These are phyloP conservation scores for Mycena pura DNA, from an alignment of 768 basidiomycete genomes.

Conservation along the genomic window DNA sequence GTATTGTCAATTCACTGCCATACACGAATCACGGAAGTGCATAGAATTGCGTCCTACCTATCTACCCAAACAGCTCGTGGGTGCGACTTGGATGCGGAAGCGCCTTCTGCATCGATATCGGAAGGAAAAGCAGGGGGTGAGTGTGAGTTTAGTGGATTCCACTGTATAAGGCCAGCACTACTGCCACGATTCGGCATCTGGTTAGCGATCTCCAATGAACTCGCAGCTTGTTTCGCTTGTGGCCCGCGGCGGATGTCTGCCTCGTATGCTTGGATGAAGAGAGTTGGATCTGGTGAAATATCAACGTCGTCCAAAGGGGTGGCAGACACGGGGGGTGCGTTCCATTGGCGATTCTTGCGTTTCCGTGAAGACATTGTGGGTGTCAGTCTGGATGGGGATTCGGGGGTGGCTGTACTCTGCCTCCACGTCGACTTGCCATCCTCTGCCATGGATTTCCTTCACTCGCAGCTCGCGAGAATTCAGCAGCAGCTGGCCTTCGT, in stretches of 20 bases:
- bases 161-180: constrained; percentile 29
- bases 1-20: not conserved
- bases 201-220: constrained; percentile 27
- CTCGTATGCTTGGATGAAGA: constrained; percentile 77
- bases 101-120: constrained; percentile 34
- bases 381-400: not conserved
- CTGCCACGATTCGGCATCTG: not conserved
- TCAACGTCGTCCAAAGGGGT: constrained; percentile 1
- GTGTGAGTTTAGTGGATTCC: constrained; percentile 26
- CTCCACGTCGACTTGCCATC: constrained; percentile 12
- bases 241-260: constrained; percentile 71
- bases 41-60: constrained; percentile 65
- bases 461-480: constrained; percentile 59
- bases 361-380: constrained; percentile 14
- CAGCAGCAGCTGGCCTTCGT: constrained; percentile 76
- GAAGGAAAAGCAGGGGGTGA: constrained; percentile 8
- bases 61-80: constrained; percentile 68
- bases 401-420: not conserved
- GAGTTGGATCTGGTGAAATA: constrained; percentile 34
- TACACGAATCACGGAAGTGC: constrained; percentile 8
- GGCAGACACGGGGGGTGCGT: not conserved
- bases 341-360: constrained; percentile 19
- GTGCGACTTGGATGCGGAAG: constrained; percentile 12
- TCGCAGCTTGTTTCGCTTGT: constrained; percentile 43
- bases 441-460: constrained; percentile 63